Conservation (phyloP, 345 rosid genomes). For the Pistacia vera region DNA sequence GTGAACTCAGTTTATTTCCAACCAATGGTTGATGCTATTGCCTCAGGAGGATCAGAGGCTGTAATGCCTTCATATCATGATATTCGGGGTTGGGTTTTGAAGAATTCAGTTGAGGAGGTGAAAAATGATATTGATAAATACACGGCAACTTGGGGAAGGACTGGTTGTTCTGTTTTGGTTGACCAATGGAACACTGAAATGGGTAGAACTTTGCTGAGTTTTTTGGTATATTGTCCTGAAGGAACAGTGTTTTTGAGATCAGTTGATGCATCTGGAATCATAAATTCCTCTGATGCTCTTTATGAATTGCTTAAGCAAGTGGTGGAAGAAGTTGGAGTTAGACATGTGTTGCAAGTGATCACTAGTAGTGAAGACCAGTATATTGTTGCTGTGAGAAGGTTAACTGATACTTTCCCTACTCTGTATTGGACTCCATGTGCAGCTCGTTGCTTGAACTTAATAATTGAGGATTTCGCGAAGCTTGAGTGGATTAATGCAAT, state of each 20-base stretch:
- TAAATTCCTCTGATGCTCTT: constrained; percentile 55
- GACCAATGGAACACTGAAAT: constrained; percentile 55
- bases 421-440: constrained; percentile 94
- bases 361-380: constrained; percentile 66
- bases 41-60: constrained; percentile 52
- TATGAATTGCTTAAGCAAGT: constrained; percentile 64
- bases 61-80: constrained; percentile 59
- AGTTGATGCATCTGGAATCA: constrained; percentile 55
- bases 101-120: constrained; percentile 69
- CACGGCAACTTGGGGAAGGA: constrained; percentile 53
- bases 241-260: constrained; percentile 67
- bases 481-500: constrained; percentile 65
- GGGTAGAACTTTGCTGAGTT: constrained; percentile 52
- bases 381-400: constrained; percentile 53
- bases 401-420: constrained; percentile 70
- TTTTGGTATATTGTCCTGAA: constrained; percentile 64
- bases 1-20: constrained; percentile 73
- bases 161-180: constrained; percentile 81
- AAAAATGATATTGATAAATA: constrained; percentile 50
- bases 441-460: constrained; percentile 63
- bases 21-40: constrained; percentile 63
- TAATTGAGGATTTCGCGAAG: constrained; percentile 73
- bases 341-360: constrained; percentile 81
- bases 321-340: constrained; percentile 78
- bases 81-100: constrained; percentile 70